Evolutionary conservation across 129 eudicot genomes (phyloP).

Genomic region (Flaveria sonorensis): DNA sequence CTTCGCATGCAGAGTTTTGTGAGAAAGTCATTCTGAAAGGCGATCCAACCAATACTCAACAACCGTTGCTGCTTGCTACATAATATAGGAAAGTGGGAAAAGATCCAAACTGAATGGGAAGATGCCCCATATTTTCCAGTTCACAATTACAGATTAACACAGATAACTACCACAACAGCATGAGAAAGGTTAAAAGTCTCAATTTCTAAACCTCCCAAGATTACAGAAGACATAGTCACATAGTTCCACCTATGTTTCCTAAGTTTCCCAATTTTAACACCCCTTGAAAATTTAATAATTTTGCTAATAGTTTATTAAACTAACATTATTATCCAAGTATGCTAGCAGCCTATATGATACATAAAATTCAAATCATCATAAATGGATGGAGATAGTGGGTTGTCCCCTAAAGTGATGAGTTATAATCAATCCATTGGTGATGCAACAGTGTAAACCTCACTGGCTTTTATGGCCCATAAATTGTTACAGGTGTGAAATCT

Average conservation of each 20-base stretch:
- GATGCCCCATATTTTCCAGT: background rate
- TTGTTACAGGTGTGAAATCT: background rate
- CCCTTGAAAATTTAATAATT: too few species aligned
- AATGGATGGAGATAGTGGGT: too few species aligned
- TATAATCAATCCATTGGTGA: background rate
- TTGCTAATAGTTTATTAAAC: too few species aligned
- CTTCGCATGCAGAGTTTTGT: background rate
- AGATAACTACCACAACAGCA: constrained; percentile 4
- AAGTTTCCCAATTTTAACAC: background rate
- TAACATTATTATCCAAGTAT: too few species aligned
- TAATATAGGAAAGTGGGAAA: constrained; percentile 8
- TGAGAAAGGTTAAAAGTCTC: background rate
- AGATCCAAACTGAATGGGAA: background rate
- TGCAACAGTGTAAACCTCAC: constrained; percentile 12
- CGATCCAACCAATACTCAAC: constrained; percentile 4
- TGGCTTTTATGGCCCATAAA: background rate
- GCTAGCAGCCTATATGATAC: too few species aligned
- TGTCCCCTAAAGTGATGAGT: background rate
- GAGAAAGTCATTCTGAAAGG: background rate
- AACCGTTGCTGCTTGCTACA: background rate
- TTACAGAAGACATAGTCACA: background rate
- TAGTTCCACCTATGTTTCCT: background rate
- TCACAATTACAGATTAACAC: background rate
- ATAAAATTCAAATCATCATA: too few species aligned
- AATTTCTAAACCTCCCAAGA: constrained; percentile 13